phyloP scores from a whole-genome alignment of 176 grass and related monocot species.

The Oryza longistaminata region DNA sequence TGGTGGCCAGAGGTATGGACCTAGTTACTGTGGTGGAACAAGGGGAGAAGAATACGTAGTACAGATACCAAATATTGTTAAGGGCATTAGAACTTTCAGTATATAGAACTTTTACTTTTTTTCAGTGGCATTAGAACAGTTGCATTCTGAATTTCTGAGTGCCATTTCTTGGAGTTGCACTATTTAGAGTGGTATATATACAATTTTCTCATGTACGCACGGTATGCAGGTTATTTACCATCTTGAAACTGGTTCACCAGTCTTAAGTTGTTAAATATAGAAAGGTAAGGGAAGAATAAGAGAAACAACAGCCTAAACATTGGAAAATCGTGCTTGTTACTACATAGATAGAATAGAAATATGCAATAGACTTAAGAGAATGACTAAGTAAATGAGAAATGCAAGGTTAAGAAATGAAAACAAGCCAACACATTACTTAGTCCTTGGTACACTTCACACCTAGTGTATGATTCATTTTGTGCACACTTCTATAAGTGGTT shows the following conservation, averaged over 20 bases:
- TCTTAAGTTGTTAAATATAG: neutral
- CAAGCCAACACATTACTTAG: neutral
- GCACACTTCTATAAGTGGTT: neutral
- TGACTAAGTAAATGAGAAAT: neutral
- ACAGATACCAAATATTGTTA: neutral
- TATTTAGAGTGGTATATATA: too few species aligned
- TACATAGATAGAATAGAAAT: neutral
- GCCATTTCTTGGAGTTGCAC: too few species aligned
- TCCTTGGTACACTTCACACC: neutral
- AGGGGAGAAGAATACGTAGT: neutral
- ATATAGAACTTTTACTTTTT: too few species aligned
- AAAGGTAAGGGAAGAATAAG: neutral
- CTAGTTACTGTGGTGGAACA: neutral
- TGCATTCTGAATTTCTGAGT: too few species aligned
- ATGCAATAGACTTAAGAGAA: neutral
- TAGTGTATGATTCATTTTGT: neutral
- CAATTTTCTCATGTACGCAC: neutral
- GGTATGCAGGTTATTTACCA: neutral
- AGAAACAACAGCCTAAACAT: neutral
- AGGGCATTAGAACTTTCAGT: too few species aligned
- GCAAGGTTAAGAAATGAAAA: neutral
- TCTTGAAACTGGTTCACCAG: neutral
- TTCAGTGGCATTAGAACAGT: too few species aligned
- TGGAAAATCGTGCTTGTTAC: conserved; percentile 3
- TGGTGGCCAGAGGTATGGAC: neutral